Base-by-base conservation (phyloP, 1,284 basidiomycete genomes). In the Pterula multifida region DNA sequence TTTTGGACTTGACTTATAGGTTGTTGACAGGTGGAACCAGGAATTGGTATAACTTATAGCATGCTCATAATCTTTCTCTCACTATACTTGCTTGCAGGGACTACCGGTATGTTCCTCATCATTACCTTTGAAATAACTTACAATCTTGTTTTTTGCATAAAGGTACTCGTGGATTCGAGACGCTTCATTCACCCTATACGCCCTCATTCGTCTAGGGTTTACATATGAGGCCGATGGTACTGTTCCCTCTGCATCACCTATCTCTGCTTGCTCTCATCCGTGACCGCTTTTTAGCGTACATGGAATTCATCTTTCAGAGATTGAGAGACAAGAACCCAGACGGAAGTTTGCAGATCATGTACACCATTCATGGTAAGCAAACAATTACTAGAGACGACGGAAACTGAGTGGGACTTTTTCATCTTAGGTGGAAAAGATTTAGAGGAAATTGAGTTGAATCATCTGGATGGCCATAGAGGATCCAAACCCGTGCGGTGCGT, bases 281-380 rank as follows among this genome's bases (percentile, higher is more conserved):
- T 57, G 52, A 50, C 55, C n/a, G n/a, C n/a, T n/a, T n/a, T n/a
- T n/a, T n/a, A 89, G 83, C 82, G 1, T 96, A 86, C 65, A 84
- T 93, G 76, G 86, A 90, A 50, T 94, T 93, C 65, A 91, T 94
- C 49, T 84, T 90, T 56, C 78, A 85, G 49, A 76, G 90, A 36
- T 65, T 94, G 55, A 75, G 82, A 56, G 69, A 90, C 61, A 84
- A 85, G 65, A 93, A 92, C 60, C 75, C 79, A 1, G 90, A 95
- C 60, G 92, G 90, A 3, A 90, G 87, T 42, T 65, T 96, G 22
- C 90, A 94, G 62, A 96, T 91, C 58, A 90, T 95, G 89, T 87
- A 89, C 61, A 88, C 84, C 15, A 90, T 90, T 53, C 85, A 89
- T 53, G 86, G 85, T 78, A 48, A 46, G 70, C 52, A n/a, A n/a